A percentile compares a stretch with the other conserved stretches of the same genome.
Evolutionary conservation across 2,329 filamentous ascomycete species (phyloP).

Genomic region (Rutstroemia sydowiana): DNA sequence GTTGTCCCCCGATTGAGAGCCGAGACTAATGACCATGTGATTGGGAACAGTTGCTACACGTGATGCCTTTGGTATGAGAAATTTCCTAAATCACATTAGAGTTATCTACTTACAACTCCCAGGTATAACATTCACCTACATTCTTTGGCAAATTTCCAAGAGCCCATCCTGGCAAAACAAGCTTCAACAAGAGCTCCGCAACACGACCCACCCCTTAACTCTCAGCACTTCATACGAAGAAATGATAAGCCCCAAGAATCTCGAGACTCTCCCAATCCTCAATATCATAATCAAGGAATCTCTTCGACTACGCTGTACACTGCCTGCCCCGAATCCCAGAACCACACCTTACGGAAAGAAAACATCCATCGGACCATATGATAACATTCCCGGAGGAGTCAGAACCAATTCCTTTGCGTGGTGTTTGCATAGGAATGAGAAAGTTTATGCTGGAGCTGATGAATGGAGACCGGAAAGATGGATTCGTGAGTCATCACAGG

Average conservation of each 20-base stretch:
- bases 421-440: conserved; percentile 44
- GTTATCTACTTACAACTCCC: neutral
- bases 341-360: conserved; percentile 37
- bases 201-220: neutral
- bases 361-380: conserved; percentile 22
- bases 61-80: neutral
- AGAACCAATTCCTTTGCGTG: conserved; percentile 43
- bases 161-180: neutral
- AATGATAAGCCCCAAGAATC: conserved; percentile 30
- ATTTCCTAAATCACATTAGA: neutral
- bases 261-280: conserved; percentile 43
- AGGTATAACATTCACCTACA: neutral
- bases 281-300: conserved; percentile 48
- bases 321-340: conserved; percentile 45
- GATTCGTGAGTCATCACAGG: conserved; percentile 34
- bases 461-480: conserved; percentile 43
- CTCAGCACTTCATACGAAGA: neutral
- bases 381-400: conserved; percentile 39
- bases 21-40: neutral
- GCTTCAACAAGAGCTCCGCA: neutral
- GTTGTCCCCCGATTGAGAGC: neutral
- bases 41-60: neutral
- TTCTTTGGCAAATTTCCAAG: neutral
- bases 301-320: conserved; percentile 44
- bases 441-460: conserved; percentile 40